Conservation (phyloP, 2,329 filamentous ascomycete genomes). For the Coniochaeta sp. region DNA sequence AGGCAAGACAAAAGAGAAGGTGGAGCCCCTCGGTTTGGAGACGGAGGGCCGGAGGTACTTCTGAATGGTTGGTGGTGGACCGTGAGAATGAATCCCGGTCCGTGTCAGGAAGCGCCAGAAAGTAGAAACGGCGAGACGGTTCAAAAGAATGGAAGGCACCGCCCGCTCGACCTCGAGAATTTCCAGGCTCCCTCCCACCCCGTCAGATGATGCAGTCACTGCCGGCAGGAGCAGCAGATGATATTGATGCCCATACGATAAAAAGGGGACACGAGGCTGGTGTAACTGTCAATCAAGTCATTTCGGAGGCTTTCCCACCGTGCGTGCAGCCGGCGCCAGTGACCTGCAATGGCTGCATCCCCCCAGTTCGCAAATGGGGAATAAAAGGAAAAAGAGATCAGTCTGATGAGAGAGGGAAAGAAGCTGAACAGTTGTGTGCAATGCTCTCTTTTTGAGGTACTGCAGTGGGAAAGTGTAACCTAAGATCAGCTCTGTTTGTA, state of each 20-base stretch:
- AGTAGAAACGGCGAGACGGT: not conserved
- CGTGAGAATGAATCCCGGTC: not conserved
- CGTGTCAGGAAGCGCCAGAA: slow-evolving; percentile 2
- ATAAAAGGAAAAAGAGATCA: not conserved
- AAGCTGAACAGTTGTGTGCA: too few relatives aligned
- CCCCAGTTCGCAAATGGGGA: not conserved
- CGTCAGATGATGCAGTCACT: too few relatives aligned
- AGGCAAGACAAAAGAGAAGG: not conserved
- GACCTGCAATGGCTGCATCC: not conserved
- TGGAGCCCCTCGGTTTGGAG: not conserved
- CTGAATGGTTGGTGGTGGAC: slow-evolving; percentile 1
- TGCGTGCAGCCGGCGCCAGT: not conserved
- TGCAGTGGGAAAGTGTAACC: too few relatives aligned
- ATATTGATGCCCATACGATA: too few relatives aligned
- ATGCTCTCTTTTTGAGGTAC: too few relatives aligned
- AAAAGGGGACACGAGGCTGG: not conserved
- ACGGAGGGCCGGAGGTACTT: slow-evolving; percentile 1
- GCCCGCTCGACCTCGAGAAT: too few relatives aligned
- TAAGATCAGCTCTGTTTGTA: too few relatives aligned
- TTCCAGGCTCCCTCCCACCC: too few relatives aligned
- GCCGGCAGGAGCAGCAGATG: too few relatives aligned
- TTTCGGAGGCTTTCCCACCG: not conserved
- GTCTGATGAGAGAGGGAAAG: not conserved
- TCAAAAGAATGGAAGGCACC: not conserved
- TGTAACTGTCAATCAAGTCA: not conserved